Percentiles rank a stretch among this genome's conserved stretches.
These are phyloP conservation scores for Penicillium paradoxum DNA, from an alignment of 495 filamentous ascomycete species.

Conservation along the genomic window DNA sequence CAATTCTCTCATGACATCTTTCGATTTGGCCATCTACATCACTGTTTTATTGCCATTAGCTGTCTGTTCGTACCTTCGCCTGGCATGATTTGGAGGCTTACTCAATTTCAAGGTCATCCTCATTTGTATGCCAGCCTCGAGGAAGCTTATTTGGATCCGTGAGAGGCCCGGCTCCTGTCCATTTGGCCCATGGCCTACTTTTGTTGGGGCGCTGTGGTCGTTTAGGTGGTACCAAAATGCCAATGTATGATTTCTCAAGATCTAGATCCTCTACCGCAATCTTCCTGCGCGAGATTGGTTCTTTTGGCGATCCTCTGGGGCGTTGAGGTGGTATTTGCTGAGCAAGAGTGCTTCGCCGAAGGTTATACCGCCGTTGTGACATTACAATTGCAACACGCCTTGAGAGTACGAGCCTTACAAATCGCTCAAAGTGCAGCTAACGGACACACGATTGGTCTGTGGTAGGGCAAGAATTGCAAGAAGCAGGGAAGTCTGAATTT, in stretches of 20 bases:
- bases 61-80: too few relatives aligned
- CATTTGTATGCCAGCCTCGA: background rate
- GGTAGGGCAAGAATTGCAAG: background rate
- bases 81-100: background rate
- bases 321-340: background rate
- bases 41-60: background rate
- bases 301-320: background rate
- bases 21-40: conserved; percentile 7
- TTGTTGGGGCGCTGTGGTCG: background rate
- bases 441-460: background rate
- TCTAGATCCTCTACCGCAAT: background rate
- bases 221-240: background rate
- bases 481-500: too few relatives aligned
- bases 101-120: background rate
- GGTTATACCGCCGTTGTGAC: background rate
- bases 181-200: background rate
- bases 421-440: background rate
- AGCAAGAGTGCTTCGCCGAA: background rate
- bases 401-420: background rate
- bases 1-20: conserved; percentile 10
- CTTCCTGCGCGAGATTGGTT: background rate
- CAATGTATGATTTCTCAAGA: background rate
- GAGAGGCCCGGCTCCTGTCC: background rate
- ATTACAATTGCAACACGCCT: background rate
- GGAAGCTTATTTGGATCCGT: background rate